phyloP scores from a whole-genome alignment of 805 yeast genomes.

The Komagataella ulmi region DNA sequence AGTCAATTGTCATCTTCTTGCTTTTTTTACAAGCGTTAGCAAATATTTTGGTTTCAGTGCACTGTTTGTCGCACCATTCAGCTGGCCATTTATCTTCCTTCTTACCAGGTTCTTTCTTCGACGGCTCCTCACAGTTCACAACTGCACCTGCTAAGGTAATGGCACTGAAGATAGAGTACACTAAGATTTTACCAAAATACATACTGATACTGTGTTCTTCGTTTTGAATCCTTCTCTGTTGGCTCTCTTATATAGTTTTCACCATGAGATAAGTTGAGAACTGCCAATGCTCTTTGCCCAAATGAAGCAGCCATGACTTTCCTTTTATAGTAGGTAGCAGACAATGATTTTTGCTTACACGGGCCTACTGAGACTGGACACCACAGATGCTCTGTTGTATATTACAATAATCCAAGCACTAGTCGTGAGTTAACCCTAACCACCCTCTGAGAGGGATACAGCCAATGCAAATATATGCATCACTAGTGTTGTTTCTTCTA shows the following conservation, averaged over 20 bases:
- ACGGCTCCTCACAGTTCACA: neutral
- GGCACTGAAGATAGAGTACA: neutral
- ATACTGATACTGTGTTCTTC: neutral
- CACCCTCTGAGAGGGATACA: neutral
- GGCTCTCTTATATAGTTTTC: neutral
- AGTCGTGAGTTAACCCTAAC: neutral
- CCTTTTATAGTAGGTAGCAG: neutral
- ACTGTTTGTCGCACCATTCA: conserved; percentile 10
- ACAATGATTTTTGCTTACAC: neutral
- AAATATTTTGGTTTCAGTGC: conserved; percentile 8
- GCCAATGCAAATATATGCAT: too few relatives aligned
- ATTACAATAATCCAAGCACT: neutral
- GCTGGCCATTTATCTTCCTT: conserved; percentile 8
- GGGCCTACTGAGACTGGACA: neutral
- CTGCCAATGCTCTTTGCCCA: neutral
- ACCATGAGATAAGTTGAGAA: neutral
- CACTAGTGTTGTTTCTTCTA: neutral
- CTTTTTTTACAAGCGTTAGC: conserved; percentile 7
- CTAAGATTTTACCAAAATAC: neutral
- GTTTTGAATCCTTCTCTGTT: neutral
- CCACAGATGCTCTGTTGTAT: neutral
- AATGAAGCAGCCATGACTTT: neutral
- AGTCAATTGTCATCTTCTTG: conserved; percentile 2
- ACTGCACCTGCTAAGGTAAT: neutral
- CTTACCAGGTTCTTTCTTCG: neutral